phyloP scores from a whole-genome alignment of 805 yeast species.

The Candida schatavii region DNA sequence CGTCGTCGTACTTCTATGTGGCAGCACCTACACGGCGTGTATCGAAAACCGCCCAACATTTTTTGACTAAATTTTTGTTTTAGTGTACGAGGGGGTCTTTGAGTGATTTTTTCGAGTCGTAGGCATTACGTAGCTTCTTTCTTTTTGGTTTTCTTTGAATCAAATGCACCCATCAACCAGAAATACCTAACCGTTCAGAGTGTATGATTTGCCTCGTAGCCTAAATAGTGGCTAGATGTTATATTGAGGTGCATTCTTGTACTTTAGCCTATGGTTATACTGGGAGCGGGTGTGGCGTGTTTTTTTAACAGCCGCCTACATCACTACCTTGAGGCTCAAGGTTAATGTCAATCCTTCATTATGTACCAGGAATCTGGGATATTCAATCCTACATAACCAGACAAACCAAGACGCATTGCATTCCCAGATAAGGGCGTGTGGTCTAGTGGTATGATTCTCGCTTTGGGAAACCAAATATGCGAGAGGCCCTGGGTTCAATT shows the following conservation, averaged over 20 bases:
- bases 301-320: too few relatives aligned
- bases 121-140: too few relatives aligned
- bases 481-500: conserved; percentile 55
- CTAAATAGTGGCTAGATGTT: too few relatives aligned
- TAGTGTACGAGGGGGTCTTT: conserved; percentile 53
- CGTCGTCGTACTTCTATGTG: conserved; percentile 32
- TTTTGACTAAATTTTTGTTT: conserved; percentile 57
- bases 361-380: not conserved
- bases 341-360: too few relatives aligned
- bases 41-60: conserved; percentile 62
- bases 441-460: conserved; percentile 11
- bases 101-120: conserved; percentile 54
- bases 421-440: conserved; percentile 6
- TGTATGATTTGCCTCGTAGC: too few relatives aligned
- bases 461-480: conserved; percentile 22
- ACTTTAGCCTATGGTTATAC: too few relatives aligned
- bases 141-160: too few relatives aligned
- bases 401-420: not conserved
- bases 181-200: too few relatives aligned
- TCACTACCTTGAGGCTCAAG: too few relatives aligned
- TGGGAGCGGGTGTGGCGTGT: too few relatives aligned
- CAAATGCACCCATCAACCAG: too few relatives aligned
- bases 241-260: too few relatives aligned
- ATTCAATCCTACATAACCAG: not conserved
- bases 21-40: conserved; percentile 19